Conservation (phyloP, 306 rosid species). For the Inga laurina region DNA sequence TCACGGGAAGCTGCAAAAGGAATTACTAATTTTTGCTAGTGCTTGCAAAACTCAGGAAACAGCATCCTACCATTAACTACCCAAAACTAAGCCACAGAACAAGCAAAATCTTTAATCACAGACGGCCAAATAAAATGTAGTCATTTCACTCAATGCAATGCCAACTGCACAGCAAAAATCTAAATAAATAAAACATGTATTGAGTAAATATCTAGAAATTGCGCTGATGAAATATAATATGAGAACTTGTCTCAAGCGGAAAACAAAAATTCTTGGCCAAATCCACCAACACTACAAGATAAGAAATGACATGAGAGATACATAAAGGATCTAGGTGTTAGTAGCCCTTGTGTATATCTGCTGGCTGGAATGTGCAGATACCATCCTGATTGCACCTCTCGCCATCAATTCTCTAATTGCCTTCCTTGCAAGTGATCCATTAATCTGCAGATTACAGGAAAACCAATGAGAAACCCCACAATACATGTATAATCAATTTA, state of each 20-base stretch:
- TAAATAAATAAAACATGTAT: slow-evolving; percentile 12
- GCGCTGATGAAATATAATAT: slow-evolving; percentile 7
- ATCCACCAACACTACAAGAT: slow-evolving; percentile 17
- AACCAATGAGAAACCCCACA: neutral
- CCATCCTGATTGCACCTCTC: slow-evolving; percentile 63
- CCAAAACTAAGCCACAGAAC: neutral
- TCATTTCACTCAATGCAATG: slow-evolving; percentile 5
- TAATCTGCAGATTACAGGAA: slow-evolving; percentile 43
- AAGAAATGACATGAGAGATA: neutral
- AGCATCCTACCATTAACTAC: neutral
- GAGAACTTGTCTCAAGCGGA: slow-evolving; percentile 21
- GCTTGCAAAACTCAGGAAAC: neutral
- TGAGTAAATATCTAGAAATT: slow-evolving; percentile 26
- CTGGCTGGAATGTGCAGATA: slow-evolving; percentile 64
- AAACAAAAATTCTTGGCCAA: slow-evolving; percentile 32
- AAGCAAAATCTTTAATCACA: neutral
- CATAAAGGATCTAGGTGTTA: slow-evolving; percentile 62
- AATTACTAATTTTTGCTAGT: neutral
- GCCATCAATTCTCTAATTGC: slow-evolving; percentile 72
- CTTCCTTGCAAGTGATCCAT: slow-evolving; percentile 68
- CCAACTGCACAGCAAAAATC: slow-evolving; percentile 20
- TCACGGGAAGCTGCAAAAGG: too few relatives aligned
- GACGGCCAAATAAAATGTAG: neutral
- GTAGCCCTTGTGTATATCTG: slow-evolving; percentile 76
- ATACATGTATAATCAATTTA: neutral